Evolutionary conservation across 2,329 filamentous ascomycete genomes (phyloP), one percentile per base, ranked within the genome.

Genomic region (Pseudogymnoascus sp.): DNA sequence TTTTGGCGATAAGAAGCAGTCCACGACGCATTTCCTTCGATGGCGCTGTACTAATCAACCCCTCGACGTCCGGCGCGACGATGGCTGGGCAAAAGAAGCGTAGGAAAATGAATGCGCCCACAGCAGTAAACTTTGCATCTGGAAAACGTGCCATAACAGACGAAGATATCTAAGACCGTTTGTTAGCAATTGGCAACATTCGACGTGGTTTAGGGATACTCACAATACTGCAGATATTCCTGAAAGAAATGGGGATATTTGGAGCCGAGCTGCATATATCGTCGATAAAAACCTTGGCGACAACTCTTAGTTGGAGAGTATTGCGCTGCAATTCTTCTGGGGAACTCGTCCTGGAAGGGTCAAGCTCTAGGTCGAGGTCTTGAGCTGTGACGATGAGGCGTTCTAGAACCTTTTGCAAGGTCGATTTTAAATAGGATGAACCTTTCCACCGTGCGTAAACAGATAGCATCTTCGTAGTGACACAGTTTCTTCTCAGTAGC

Each of bases 371-470:
- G 68, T 88, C 84, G 1, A 89, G 75, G 63, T 88, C 84, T 65
- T 87, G 83, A 0, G 85, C 85, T 2, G 85, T 86, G 33, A 85
- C 70, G 77, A 88, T 85, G 41, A 89, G 75, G 58, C 85, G 77
- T 69, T 88, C 84, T 1, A 89, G 73, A 2, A 88, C 84, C 67
- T 86, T 86, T 66, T 87, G 84, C 8, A 89, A 75, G 1, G 86
- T 88, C 11, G 78, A 76, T 66, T 82, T 83, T 36, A 89, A 77
- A 68, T 89, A 89, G 3, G 78, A 71, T 13, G 79, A 75, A 10
- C 86, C 86, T 72, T 88, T 88, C 86, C 86, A 89, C 68, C 86
- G 88, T 4, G 85, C 85, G 67, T 87, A 89, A 6, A 88, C 79
- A 0, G 86, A 87, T 2, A 89, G 77, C 80, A 88, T 86, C 70